Evolutionary conservation across 1,139 yeast species (phyloP), one percentile per base, ranked within the genome.

Genomic region (Suhomyces anneliseae): DNA sequence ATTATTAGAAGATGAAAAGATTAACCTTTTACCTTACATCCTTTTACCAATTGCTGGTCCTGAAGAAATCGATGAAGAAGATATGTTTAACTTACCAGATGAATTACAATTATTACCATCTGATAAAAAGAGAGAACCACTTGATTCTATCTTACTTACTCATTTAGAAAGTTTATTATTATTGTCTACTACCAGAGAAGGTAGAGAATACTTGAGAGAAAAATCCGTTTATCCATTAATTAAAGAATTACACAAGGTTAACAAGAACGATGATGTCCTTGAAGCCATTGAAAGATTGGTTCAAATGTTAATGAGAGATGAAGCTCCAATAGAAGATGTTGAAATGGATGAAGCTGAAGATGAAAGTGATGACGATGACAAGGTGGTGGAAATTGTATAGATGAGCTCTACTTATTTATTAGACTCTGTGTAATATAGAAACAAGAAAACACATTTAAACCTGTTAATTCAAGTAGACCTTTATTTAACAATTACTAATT

Each of bases 271-370:
- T 41, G 79, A 79, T 26, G 78, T 90, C 15, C 74, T 76, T 37
- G 96, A 87, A 40, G 66, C 85, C 49, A 82, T 88, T 69, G 89
- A 85, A 54, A 78, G 88, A 65, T 62, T 85, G 40, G 98, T 90
- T 15, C 92, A 90, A 62, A 79, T 89, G 85, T 74, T 90, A 54
- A 86, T 87, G 92, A 83, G 98, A 72, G 98, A 92, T 58, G 98
- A 90, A 60, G 86, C 83, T 14, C 74, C 75, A 7, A 19, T 19
- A 19, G 65, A 50, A 26, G 60, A 45, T 2, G 62, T 55, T 15
- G 67, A 56, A 1, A 65, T 55, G 11, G 62, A 56, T 9, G 61
- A 54, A 11, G 61, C 49, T 27, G 66, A 60, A 12, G 64, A 58
- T 15, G 68, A 66, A n/a, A 64, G 62, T 26, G 62, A 63, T 29